Base-by-base conservation (phyloP, 2,329 filamentous ascomycete species). In the Dothideomycetidae sp. region DNA sequence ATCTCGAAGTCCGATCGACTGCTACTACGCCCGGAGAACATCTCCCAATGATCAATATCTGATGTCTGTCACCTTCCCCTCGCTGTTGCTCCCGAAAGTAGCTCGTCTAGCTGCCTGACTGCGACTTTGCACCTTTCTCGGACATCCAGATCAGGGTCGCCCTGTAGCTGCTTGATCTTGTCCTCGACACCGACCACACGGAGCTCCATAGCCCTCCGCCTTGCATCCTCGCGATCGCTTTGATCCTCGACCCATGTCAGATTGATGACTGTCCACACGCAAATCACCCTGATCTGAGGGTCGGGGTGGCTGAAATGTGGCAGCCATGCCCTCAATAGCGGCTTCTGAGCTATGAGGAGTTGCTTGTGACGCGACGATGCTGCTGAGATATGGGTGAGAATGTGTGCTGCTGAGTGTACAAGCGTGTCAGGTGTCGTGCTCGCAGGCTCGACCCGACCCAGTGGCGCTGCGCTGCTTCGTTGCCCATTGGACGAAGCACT, bases 341-440 rank as follows among this genome's bases (percentile, higher is more conserved):
- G 71, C 2, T 73, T 78, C 56, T 94, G 85, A 3, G 75, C 68
- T 36, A 92, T 73, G 9, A 93, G 67, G 11, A 83, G 61, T 51
- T 86, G 76, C 39, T 84, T 75, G 57, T 94, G 84, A 18, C 73
- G 70, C 3, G 84, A 75, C 10, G 77, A 66, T 45, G 83, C 83
- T 7, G 86, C 88, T 12, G 85, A 84, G 49, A 96, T 75, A 60
- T 96, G 85, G 10, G 90, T 78, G 33, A 96, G 67, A 40, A 94
- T 77, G 53, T 77, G 90, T 17, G 84, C 73, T 9, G 88, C 79
- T 2, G 81, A 71, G 49, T 73, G 71, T 36, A 94, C 70, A 44
- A 39, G 16, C 76, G 53, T 19, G 32, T 10, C 37, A 16, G 41
- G 43, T 37, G 9, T 29, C 31, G 23, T 18, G 28, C 14, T 26